Percentiles rank a stretch among this genome's conserved stretches.
Evolutionary conservation across 768 basidiomycete species (phyloP).

Genomic region (Serendipita indica): DNA sequence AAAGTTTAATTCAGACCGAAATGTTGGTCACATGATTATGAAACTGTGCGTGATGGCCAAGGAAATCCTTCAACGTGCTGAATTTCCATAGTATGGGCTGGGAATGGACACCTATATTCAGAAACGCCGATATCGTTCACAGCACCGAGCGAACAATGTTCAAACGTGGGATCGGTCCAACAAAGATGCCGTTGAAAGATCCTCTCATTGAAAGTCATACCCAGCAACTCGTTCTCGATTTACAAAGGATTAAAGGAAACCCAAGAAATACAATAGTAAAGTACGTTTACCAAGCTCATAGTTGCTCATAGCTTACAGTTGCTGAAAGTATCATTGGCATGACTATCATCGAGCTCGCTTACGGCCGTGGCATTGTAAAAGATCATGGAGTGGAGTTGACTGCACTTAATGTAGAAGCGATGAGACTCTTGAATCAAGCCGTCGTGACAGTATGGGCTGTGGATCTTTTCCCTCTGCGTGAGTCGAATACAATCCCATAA

Average conservation of each 20-base stretch:
- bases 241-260: neutral
- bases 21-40: neutral
- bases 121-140: neutral
- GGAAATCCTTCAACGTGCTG: too few relatives aligned
- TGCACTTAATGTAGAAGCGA: too few relatives aligned
- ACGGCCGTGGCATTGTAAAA: too few relatives aligned
- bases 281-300: neutral
- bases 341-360: too few relatives aligned
- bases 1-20: neutral
- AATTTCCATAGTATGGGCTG: neutral
- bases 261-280: neutral
- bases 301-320: neutral
- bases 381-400: too few relatives aligned
- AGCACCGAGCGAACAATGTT: neutral
- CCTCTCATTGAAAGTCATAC: neutral
- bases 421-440: neutral
- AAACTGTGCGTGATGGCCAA: neutral
- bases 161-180: neutral
- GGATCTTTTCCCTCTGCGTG: neutral
- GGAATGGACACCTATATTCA: neutral
- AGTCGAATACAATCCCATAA: neutral
- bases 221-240: neutral
- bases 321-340: neutral
- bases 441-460: neutral
- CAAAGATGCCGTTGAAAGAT: neutral